phyloP scores from a whole-genome alignment of 2,329 filamentous ascomycete genomes.

The Neopestalotiopsis sp. region DNA sequence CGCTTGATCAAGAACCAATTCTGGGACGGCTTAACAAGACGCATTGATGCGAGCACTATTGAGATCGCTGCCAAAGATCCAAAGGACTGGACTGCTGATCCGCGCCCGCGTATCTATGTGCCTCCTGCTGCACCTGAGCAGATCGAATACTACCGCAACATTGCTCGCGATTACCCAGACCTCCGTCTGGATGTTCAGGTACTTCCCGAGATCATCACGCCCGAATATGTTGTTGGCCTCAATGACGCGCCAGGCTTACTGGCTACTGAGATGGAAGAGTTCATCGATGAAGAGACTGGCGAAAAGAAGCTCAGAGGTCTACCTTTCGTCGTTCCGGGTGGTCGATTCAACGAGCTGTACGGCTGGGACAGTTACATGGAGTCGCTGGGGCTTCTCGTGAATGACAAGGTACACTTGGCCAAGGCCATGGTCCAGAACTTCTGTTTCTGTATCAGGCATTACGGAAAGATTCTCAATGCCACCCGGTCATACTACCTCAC shows the following conservation, averaged over 20 bases:
- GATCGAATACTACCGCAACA: conserved; percentile 83
- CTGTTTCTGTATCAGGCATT: conserved; percentile 97
- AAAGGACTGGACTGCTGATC: conserved; percentile 94
- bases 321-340: conserved; percentile 96
- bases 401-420: conserved; percentile 83
- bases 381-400: conserved; percentile 84
- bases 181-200: conserved; percentile 86
- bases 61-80: conserved; percentile 86
- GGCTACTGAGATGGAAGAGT: conserved; percentile 86
- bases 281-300: conserved; percentile 69
- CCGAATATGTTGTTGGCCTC: conserved; percentile 80
- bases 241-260: conserved; percentile 89
- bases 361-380: conserved; percentile 99
- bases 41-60: conserved; percentile 88
- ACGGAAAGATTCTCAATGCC: conserved; percentile 97
- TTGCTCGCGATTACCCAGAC: conserved; percentile 80
- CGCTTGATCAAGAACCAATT: conserved; percentile 89
- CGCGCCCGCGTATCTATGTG: conserved; percentile 89
- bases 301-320: conserved; percentile 77
- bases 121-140: conserved; percentile 86
- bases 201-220: conserved; percentile 78
- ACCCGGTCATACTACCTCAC: conserved; percentile 95
- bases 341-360: conserved; percentile 97
- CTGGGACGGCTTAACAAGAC: conserved; percentile 88
- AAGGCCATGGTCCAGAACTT: conserved; percentile 97